Evolutionary conservation across 495 filamentous ascomycete genomes (phyloP).

Genomic region (Tricharina praecox): DNA sequence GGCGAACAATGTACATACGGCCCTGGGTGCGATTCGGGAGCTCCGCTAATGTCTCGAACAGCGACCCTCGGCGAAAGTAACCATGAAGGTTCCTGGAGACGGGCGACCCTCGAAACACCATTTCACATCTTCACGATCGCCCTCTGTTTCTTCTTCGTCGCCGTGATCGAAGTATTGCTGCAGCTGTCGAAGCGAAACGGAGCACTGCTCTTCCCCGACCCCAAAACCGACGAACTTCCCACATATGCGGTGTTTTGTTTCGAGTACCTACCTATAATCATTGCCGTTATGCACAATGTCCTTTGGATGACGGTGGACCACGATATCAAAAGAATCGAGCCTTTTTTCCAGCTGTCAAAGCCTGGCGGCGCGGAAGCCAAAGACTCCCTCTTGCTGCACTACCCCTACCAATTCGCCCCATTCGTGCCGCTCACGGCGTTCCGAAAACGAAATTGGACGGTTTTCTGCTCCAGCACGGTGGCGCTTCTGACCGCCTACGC

Average conservation of each 20-base stretch:
- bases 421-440: constrained; percentile 31
- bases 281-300: constrained; percentile 31
- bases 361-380: constrained; percentile 26
- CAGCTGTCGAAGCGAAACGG: background rate
- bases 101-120: background rate
- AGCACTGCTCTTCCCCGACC: background rate
- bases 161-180: background rate
- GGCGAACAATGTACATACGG: too few relatives aligned
- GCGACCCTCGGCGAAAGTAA: background rate
- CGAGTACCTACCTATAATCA: constrained; percentile 29
- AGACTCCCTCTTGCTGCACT: constrained; percentile 32
- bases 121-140: background rate
- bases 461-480: constrained; percentile 27
- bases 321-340: constrained; percentile 32
- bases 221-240: background rate
- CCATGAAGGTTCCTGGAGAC: too few relatives aligned
- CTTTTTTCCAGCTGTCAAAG: constrained; percentile 33
- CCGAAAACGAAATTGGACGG: constrained; percentile 28
- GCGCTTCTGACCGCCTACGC: constrained; percentile 30
- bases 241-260: constrained; percentile 1
- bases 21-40: too few relatives aligned
- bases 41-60: too few relatives aligned
- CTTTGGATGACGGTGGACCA: constrained; percentile 34
- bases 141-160: background rate
- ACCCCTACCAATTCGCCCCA: constrained; percentile 33